Conservation (phyloP, 2,329 filamentous ascomycete genomes). For the Paramyrothecium roridum region DNA sequence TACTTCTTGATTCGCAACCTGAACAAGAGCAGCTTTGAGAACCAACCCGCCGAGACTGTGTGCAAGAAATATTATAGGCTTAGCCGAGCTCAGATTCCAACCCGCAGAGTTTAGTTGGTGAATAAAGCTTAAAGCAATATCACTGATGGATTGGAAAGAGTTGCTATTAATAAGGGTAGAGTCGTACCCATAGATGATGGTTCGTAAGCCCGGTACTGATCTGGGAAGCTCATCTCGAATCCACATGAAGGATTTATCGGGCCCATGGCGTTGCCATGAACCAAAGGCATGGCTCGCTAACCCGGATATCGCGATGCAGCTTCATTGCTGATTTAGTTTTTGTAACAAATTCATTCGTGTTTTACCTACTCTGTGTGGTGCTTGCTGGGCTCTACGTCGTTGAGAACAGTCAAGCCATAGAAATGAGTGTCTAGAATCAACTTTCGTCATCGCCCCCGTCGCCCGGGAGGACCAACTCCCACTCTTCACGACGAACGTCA, state of each 20-base stretch:
- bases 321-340: background rate
- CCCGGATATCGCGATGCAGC: constrained; percentile 7
- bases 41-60: constrained; percentile 1
- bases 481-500: background rate
- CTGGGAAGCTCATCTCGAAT: constrained; percentile 4
- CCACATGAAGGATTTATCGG: constrained; percentile 8
- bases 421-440: background rate
- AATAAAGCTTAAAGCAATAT: background rate
- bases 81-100: background rate
- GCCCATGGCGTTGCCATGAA: constrained; percentile 7
- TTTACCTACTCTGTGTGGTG: background rate
- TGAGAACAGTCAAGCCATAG: background rate
- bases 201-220: background rate
- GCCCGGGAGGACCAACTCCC: background rate
- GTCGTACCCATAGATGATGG: constrained; percentile 8
- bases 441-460: background rate
- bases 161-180: background rate
- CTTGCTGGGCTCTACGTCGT: background rate
- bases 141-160: background rate
- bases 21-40: background rate
- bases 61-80: background rate
- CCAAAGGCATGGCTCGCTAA: constrained; percentile 7
- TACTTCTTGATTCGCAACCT: background rate
- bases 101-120: background rate
- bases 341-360: no score